Conservation (phyloP, 371 early-diverging fungal genomes). For the Mucor indicus region DNA sequence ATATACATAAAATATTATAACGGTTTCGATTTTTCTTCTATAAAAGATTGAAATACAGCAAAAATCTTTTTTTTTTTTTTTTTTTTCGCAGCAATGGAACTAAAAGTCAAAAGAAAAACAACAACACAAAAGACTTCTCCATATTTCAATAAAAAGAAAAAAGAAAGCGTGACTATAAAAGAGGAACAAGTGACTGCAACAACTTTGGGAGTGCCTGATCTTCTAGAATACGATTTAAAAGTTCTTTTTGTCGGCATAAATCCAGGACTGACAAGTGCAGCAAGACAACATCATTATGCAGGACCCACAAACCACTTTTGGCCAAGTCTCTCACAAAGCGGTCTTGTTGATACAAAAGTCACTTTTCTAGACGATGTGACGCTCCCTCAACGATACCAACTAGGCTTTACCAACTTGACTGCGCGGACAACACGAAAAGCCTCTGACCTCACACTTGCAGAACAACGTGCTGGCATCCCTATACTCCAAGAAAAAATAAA, state of each 20-base stretch:
- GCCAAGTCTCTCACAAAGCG: conserved; percentile 67
- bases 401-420: conserved; percentile 73
- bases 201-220: conserved; percentile 44
- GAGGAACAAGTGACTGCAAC: no score
- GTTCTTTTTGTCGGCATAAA: conserved; percentile 80
- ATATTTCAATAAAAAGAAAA: conserved; percentile 1
- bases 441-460: conserved; percentile 53
- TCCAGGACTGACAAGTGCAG: conserved; percentile 64
- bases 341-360: conserved; percentile 35
- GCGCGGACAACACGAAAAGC: conserved; percentile 33
- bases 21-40: no score
- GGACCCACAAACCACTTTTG: conserved; percentile 76
- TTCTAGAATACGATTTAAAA: conserved; percentile 60
- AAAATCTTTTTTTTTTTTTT: no score
- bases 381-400: conserved; percentile 44
- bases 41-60: no score
- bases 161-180: neutral
- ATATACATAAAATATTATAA: no score
- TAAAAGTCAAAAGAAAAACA: no score
- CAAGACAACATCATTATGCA: conserved; percentile 69
- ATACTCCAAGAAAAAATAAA: conserved; percentile 60
- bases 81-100: no score
- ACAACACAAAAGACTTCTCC: no score
- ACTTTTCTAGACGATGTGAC: conserved; percentile 51
- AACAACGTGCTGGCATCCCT: conserved; percentile 63